Conservation (phyloP, 306 rosid genomes). For the Canavalia ensiformis region DNA sequence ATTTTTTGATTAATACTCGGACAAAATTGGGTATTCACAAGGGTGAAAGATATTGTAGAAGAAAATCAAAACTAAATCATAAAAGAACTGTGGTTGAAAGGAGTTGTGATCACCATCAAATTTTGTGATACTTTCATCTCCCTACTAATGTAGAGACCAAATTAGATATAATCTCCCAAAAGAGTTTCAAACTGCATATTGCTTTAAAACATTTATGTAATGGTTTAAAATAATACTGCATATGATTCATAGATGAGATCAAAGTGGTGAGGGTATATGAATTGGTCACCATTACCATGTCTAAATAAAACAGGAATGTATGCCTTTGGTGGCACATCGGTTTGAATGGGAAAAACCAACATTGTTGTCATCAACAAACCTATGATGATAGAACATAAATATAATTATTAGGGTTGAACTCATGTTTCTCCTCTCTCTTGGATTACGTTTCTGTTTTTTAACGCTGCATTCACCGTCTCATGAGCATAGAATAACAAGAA, state of each 20-base stretch:
- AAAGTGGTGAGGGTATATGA: slow-evolving; percentile 83
- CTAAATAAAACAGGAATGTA: slow-evolving; percentile 93
- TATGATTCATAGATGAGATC: slow-evolving; percentile 77
- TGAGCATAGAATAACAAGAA: too few relatives aligned
- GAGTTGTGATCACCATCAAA: slow-evolving; percentile 98
- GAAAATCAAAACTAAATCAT: slow-evolving; percentile 88
- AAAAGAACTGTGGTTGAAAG: slow-evolving; percentile 90
- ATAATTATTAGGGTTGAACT: too few relatives aligned
- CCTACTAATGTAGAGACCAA: slow-evolving; percentile 62
- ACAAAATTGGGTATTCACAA: too few relatives aligned
- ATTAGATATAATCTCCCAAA: slow-evolving; percentile 34
- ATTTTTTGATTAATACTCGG: too few relatives aligned
- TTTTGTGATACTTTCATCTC: slow-evolving; percentile 81
- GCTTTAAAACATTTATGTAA: background rate
- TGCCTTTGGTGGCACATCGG: slow-evolving; percentile 63
- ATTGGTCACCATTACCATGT: slow-evolving; percentile 84
- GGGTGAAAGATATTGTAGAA: slow-evolving; percentile 87
- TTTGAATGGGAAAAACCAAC: too few relatives aligned
- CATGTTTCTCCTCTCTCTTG: too few relatives aligned
- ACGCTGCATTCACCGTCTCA: too few relatives aligned
- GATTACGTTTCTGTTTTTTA: too few relatives aligned
- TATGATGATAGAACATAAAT: too few relatives aligned
- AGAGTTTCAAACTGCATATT: slow-evolving; percentile 23
- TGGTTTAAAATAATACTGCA: slow-evolving; percentile 62
- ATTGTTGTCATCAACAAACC: too few relatives aligned